A percentile compares a stretch with the other conserved stretches of the same genome.
phyloP scores from a whole-genome alignment of 345 rosid genomes.

The Eucalyptus rudis region DNA sequence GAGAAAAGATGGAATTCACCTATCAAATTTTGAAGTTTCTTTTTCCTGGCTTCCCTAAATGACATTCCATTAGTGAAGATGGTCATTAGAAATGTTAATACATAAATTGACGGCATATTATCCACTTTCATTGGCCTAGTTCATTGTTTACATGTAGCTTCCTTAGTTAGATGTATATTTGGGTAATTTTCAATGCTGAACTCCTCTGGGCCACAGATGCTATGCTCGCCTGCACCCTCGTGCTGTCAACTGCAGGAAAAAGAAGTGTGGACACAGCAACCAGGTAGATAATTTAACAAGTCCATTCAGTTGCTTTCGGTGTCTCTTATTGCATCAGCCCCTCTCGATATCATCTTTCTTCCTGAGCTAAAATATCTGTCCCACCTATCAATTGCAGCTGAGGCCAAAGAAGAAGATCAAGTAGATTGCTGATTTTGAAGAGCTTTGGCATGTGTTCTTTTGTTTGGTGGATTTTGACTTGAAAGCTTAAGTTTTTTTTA shows the following conservation, averaged over 20 bases:
- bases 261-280: constrained; percentile 98
- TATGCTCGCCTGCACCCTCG: constrained; percentile 96
- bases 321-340: neutral
- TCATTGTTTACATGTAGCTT: neutral
- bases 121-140: neutral
- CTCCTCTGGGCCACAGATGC: constrained; percentile 26
- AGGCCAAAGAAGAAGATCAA: constrained; percentile 51
- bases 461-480: neutral
- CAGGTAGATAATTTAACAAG: constrained; percentile 34
- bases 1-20: neutral
- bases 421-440: neutral
- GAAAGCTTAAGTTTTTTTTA: neutral
- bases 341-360: neutral
- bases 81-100: neutral
- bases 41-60: neutral
- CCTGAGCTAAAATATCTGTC: neutral
- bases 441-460: neutral
- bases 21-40: neutral
- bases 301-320: neutral
- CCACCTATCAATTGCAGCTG: constrained; percentile 31
- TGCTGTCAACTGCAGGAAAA: constrained; percentile 97
- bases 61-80: neutral
- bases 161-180: neutral
- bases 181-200: neutral
- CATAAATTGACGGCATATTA: neutral